Percentiles rank a stretch among this genome's conserved stretches.
Conservation (phyloP, 805 yeast genomes). For the Myxozyma nipponensis region DNA sequence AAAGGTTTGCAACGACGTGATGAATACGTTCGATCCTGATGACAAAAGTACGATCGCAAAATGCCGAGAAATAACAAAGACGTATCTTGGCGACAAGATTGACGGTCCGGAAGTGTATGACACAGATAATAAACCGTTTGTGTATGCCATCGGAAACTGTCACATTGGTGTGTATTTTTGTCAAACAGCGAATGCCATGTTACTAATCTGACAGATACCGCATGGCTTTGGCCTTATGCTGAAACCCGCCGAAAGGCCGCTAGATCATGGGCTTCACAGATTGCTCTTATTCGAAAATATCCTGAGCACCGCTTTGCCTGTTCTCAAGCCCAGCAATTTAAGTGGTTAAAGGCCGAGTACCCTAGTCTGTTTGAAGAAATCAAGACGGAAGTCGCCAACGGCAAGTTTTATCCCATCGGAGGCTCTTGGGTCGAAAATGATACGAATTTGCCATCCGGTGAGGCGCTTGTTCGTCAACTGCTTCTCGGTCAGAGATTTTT, state of each 20-base stretch:
- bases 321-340: conserved; percentile 92
- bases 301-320: conserved; percentile 95
- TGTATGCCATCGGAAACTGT: conserved; percentile 87
- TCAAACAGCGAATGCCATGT: not conserved
- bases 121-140: conserved; percentile 47
- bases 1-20: conserved; percentile 71
- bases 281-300: conserved; percentile 74
- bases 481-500: conserved; percentile 86
- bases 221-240: conserved; percentile 99
- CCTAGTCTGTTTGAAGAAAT: conserved; percentile 70
- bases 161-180: conserved; percentile 16
- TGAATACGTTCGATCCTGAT: conserved; percentile 74
- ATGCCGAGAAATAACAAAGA: conserved; percentile 64
- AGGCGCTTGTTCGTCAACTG: conserved; percentile 82
- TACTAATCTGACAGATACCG: conserved; percentile 60
- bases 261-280: conserved; percentile 92
- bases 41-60: conserved; percentile 54
- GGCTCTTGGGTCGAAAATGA: conserved; percentile 99
- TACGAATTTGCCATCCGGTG: conserved; percentile 94
- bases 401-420: conserved; percentile 85
- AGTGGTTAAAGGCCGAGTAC: conserved; percentile 84
- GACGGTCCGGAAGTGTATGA: conserved; percentile 61
- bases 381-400: conserved; percentile 55
- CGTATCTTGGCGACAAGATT: conserved; percentile 60
- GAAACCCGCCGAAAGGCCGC: conserved; percentile 91